Base-by-base conservation (phyloP, 352 stramenopile genomes). In the Globisporangium camurandrum region DNA sequence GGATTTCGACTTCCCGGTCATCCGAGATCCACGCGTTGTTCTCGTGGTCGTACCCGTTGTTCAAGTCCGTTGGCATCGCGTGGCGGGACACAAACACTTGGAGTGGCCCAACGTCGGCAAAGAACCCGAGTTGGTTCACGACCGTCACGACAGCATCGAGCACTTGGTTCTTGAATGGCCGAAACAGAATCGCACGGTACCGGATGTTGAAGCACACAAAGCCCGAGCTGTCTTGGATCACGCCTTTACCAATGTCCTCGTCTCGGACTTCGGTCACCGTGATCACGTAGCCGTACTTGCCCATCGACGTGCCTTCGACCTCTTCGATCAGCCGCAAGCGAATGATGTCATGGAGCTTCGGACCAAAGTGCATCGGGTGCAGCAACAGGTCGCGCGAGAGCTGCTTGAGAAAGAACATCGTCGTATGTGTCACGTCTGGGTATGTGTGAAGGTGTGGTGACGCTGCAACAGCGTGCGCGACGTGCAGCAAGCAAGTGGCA, bases 181-280 rank as follows among this genome's bases (percentile, higher is more conserved):
- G 79, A 57, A 99, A 90, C 36, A 99, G 71, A 41, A 99, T 95
- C 23, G 95, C 95, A 40, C 90, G 89, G 66, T 98, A 99, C 57
- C 93, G 92, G 59, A 97, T 96, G 48, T 96, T 91, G 66, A 98
- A 98, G 39, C 95, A 96, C 23, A 97, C 93, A 66, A 96, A 96
- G 28, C 95, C 95, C 27, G 93, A 98, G 69, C 97, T 97, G 69
- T 98, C 97, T 72, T 99, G 94, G 69, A 99, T 98, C 62, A 97
- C 91, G 41, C 94, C 95, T 54, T 92, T 95, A 69, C 88, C 89
- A 56, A 98, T 98, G 69, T 98, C 88, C 47, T 98, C 88, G 75
- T 98, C 92, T 30, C 83, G 84, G 54, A 98, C 93, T 52, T 98
- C 88, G 46, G 95, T 98, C 44, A 98, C 93, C 52, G 95, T 97